Conservation (phyloP, 192 early-diverging fungal species). For the Coemansia sp. region DNA sequence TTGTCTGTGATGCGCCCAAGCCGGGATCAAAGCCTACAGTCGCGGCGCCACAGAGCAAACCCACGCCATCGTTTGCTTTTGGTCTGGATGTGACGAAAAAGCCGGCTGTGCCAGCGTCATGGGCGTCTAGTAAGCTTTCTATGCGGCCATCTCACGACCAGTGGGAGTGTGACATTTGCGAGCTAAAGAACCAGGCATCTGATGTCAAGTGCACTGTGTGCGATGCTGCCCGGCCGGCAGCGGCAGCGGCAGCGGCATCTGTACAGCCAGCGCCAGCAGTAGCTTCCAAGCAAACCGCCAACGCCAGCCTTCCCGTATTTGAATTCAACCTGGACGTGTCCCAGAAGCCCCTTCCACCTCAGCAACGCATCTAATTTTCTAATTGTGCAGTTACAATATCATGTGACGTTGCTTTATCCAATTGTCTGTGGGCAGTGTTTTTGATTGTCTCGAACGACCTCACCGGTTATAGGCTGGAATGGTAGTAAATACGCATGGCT, state of each 20-base stretch:
- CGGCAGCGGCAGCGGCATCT: neutral
- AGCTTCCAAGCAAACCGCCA: constrained; percentile 15
- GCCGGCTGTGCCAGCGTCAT: constrained; percentile 9
- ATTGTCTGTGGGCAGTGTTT: neutral
- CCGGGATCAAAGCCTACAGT: neutral
- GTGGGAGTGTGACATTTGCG: constrained; percentile 28
- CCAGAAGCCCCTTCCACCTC: constrained; percentile 5
- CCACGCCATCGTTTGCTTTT: constrained; percentile 17
- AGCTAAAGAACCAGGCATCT: constrained; percentile 14
- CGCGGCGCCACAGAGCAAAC: constrained; percentile 2
- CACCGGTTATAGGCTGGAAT: constrained; percentile 18
- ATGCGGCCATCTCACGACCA: constrained; percentile 1
- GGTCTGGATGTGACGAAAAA: constrained; percentile 28
- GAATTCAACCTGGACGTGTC: constrained; percentile 23
- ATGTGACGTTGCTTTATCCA: neutral
- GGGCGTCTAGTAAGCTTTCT: neutral
- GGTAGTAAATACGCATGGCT: neutral
- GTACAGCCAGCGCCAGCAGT: neutral
- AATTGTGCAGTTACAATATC: neutral
- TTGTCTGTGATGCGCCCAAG: constrained; percentile 20
- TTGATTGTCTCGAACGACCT: constrained; percentile 18
- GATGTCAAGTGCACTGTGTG: constrained; percentile 28
- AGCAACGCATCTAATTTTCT: neutral
- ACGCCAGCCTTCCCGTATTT: constrained; percentile 28
- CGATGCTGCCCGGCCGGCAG: constrained; percentile 20